Evolutionary conservation across 495 filamentous ascomycete species (phyloP), one percentile per base, ranked within the genome.

Genomic region (Podospora fimiseda): DNA sequence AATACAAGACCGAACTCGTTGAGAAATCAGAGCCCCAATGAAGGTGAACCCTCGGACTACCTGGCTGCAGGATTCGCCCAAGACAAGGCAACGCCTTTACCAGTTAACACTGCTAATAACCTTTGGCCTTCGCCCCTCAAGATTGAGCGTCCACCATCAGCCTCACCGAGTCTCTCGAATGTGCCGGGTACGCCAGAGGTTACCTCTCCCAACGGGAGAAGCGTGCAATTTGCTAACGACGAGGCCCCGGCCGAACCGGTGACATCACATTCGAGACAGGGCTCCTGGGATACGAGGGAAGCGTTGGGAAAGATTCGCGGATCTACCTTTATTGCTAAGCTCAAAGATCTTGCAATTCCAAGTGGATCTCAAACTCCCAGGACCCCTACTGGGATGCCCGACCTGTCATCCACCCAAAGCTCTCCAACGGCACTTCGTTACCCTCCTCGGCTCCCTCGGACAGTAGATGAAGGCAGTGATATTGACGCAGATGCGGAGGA

Each of bases 401-500:
- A 62, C 33, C 45, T 69, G 13, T 51, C 70, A 24, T 76, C 70
- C 13, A 57, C 64, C 18, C 57, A 55, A 46, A 79, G 71, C 48
- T 81, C 68, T 22, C 76, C 68, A 9, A 67, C 70, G 48, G 66
- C 79, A 44, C 74, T 69, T 48, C 78, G 73, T 33, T 64, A 70
- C 21, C 47, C 64, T 9, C 52, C 60, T 3, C 64, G 73, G 15
- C 48, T 66, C 13, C 65, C 80, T 19, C 74, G 80, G 38, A 75
- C 78, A 2, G 63, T 80, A 30, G 69, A 79, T 40, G 84, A 86
- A 57, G 80, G 86, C 1, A 84, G 82, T 50, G 84, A 84, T 59
- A 66, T 62, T 5, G 86, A 90, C 70, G 87, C 87, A 3, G 87
- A 90, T 67, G 87, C 84, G 9, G 86, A 89, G 60, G 84, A 88